phyloP scores from a whole-genome alignment of 2,329 filamentous ascomycete genomes.

The Amphichorda felina region DNA sequence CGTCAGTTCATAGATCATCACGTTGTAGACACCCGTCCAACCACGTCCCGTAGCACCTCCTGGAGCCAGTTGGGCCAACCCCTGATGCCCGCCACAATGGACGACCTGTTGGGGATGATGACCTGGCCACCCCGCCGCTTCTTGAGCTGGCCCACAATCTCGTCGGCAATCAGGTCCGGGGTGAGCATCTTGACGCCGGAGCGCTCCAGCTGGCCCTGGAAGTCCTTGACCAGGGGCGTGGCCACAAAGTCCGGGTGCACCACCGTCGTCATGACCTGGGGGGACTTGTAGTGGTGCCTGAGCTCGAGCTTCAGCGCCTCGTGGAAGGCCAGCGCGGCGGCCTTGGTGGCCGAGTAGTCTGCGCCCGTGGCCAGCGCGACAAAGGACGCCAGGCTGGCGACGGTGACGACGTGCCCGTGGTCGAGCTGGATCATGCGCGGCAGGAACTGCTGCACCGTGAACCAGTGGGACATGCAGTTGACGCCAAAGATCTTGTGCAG shows the following conservation, averaged over 20 bases:
- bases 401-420: conserved; percentile 61
- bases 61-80: conserved; percentile 26
- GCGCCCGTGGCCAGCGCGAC: conserved; percentile 46
- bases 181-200: neutral
- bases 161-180: conserved; percentile 8
- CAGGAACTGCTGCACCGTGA: conserved; percentile 51
- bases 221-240: conserved; percentile 25
- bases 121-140: conserved; percentile 28
- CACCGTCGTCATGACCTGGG: conserved; percentile 49
- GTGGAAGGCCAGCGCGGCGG: conserved; percentile 54
- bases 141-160: conserved; percentile 15
- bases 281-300: conserved; percentile 45
- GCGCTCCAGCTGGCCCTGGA: neutral
- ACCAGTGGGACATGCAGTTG: conserved; percentile 56
- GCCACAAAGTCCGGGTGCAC: conserved; percentile 45
- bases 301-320: conserved; percentile 49
- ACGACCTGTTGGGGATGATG: conserved; percentile 23
- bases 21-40: neutral
- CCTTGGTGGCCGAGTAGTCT: conserved; percentile 56
- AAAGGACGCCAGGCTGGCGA: conserved; percentile 55
- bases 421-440: conserved; percentile 49
- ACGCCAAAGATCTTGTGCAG: conserved; percentile 56
- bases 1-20: too few relatives aligned
- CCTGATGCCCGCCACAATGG: conserved; percentile 18
- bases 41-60: conserved; percentile 17